These are phyloP conservation scores for Calvatia gigantea DNA, from an alignment of 768 basidiomycete genomes.

Conservation along the genomic window DNA sequence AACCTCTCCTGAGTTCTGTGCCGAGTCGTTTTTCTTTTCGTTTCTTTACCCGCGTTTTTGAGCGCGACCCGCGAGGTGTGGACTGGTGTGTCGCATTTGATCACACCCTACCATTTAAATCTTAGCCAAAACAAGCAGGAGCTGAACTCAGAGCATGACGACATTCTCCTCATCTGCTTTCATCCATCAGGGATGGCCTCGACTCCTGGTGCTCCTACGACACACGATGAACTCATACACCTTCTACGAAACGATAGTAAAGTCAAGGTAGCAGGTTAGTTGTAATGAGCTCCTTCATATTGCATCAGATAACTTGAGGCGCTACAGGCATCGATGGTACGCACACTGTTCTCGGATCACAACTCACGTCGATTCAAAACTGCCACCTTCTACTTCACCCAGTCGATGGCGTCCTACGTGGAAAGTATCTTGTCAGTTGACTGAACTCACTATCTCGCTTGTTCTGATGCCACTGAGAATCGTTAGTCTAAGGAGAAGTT, in stretches of 20 bases:
- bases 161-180: not conserved
- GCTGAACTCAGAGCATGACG: not conserved
- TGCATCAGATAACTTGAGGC: not conserved
- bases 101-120: not conserved
- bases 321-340: conserved; percentile 62
- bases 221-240: conserved; percentile 52
- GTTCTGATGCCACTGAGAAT: conserved; percentile 10
- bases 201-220: conserved; percentile 25
- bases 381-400: not conserved
- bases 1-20: no score
- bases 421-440: conserved; percentile 81
- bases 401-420: conserved; percentile 93
- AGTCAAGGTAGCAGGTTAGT: conserved; percentile 89
- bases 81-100: no score
- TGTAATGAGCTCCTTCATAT: not conserved
- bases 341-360: not conserved
- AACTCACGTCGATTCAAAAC: not conserved
- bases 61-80: no score
- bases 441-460: not conserved
- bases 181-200: not conserved
- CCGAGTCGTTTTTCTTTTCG: no score
- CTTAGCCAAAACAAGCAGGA: not conserved
- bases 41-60: no score
- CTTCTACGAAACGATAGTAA: conserved; percentile 66
- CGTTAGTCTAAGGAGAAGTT: conserved; percentile 88